Evolutionary conservation across 1,284 basidiomycete genomes (phyloP), one percentile per base, ranked within the genome.

Genomic region (Moesziomyces antarcticus): DNA sequence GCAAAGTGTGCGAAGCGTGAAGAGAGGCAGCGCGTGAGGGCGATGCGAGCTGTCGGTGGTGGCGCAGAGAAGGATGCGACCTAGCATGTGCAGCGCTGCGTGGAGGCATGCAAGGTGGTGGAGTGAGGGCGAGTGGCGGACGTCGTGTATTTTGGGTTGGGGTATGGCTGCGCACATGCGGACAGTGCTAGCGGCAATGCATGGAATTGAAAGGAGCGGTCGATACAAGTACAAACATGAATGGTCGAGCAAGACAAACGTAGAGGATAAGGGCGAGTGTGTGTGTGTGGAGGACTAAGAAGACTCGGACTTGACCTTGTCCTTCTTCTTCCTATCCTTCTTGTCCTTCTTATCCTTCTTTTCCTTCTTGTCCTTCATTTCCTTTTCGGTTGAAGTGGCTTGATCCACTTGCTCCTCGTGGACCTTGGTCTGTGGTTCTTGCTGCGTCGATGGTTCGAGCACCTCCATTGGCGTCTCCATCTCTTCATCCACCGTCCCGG

Each of bases 321-420:
- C 25, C 45, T 63, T 62, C 20, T 54, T 57, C 27, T 55, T 46
- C 44, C 56, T 70, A 16, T 66, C 48, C 44, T 59, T 56, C 41
- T 59, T 59, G 3, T 63, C 42, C 35, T 71, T 55, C 24, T 65
- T 53, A 7, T 62, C 47, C 45, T 73, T 56, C 46, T 57, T 65
- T 3, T 49, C 21, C 35, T 59, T 61, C 33, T 73, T 53, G 9
- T 47, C 49, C 49, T 57, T 59, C 42, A 57, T 59, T 11, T 20
- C n/a, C 37, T 46, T 45, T 25, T 56, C 50, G 4, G 46, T 51
- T 18, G 44, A 47, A 10, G n/a, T 45, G 22, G 14, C 10, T 18
- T 56, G 27, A 20, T 47, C n/a, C n/a, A 41, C 48, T 10, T 55
- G 18, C 7, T 14, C 30, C 22, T 2, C 22, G 22, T 24, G 22